These are phyloP conservation scores for Hamamelis virginiana DNA, from an alignment of 164 flowering plant species.

Conservation along the genomic window DNA sequence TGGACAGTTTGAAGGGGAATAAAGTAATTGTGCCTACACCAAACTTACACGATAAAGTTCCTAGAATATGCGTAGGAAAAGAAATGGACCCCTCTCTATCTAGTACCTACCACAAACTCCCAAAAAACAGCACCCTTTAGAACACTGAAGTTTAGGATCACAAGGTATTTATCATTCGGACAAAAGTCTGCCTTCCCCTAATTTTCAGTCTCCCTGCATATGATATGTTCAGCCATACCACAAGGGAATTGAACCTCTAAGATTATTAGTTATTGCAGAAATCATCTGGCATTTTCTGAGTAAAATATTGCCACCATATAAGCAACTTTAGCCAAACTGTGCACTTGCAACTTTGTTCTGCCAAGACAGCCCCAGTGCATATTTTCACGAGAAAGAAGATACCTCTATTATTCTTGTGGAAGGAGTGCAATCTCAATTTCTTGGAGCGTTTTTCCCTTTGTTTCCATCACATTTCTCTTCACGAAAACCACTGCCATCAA, in stretches of 20 bases:
- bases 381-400: neutral
- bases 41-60: too few species aligned
- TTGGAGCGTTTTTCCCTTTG: slow-evolving; percentile 94
- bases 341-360: neutral
- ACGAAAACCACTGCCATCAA: slow-evolving; percentile 71
- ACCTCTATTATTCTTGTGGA: slow-evolving; percentile 40
- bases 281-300: neutral
- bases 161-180: neutral
- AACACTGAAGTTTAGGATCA: neutral
- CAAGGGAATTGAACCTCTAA: neutral
- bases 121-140: neutral
- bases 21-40: too few species aligned
- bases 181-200: neutral
- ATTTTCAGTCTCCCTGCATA: neutral
- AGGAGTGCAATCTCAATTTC: slow-evolving; percentile 96
- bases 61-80: neutral
- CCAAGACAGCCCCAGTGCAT: neutral
- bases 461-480: slow-evolving; percentile 83
- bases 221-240: neutral
- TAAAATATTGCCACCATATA: neutral
- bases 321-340: neutral
- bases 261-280: neutral
- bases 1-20: too few species aligned
- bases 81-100: neutral
- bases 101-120: neutral